These are phyloP conservation scores for Mortierella sp. DNA, from an alignment of 371 early-diverging fungal species.

Conservation along the genomic window DNA sequence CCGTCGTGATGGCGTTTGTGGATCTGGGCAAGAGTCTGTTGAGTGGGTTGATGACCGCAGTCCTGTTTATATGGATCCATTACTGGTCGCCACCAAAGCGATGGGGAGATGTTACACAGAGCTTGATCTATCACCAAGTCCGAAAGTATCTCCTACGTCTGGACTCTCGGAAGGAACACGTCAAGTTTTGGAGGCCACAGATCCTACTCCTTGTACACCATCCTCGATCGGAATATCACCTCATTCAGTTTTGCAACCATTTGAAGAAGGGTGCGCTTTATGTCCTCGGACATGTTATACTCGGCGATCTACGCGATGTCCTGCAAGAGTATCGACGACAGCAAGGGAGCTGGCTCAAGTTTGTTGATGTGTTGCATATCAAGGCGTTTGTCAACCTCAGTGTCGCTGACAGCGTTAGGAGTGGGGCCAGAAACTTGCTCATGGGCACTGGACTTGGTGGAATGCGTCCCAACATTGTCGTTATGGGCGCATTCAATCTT, in stretches of 20 bases:
- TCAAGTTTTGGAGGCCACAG: slow-evolving; percentile 78
- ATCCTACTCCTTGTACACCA: slow-evolving; percentile 68
- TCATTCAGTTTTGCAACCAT: slow-evolving; percentile 72
- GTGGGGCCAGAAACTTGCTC: slow-evolving; percentile 62
- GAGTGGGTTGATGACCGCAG: slow-evolving; percentile 57
- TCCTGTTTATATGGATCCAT: slow-evolving; percentile 67
- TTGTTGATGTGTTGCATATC: slow-evolving; percentile 63
- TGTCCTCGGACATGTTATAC: slow-evolving; percentile 68
- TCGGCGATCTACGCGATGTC: slow-evolving; percentile 59
- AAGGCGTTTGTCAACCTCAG: slow-evolving; percentile 73
- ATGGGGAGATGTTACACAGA: slow-evolving; percentile 76
- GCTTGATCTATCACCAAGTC: slow-evolving; percentile 76
- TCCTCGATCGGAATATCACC: slow-evolving; percentile 59
- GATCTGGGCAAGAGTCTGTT: slow-evolving; percentile 59
- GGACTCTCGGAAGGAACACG: slow-evolving; percentile 67
- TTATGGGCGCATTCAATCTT: slow-evolving; percentile 62
- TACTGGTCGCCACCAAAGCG: slow-evolving; percentile 67
- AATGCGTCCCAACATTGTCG: slow-evolving; percentile 74
- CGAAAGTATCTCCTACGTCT: slow-evolving; percentile 72
- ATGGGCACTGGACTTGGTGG: slow-evolving; percentile 73
- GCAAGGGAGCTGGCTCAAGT: slow-evolving; percentile 62
- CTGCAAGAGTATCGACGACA: slow-evolving; percentile 59
- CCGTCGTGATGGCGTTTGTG: slow-evolving; percentile 64
- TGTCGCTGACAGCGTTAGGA: slow-evolving; percentile 57
- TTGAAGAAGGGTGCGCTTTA: slow-evolving; percentile 76